Evolutionary conservation across 768 basidiomycete species (phyloP).

Genomic region (Boletus fagicola): DNA sequence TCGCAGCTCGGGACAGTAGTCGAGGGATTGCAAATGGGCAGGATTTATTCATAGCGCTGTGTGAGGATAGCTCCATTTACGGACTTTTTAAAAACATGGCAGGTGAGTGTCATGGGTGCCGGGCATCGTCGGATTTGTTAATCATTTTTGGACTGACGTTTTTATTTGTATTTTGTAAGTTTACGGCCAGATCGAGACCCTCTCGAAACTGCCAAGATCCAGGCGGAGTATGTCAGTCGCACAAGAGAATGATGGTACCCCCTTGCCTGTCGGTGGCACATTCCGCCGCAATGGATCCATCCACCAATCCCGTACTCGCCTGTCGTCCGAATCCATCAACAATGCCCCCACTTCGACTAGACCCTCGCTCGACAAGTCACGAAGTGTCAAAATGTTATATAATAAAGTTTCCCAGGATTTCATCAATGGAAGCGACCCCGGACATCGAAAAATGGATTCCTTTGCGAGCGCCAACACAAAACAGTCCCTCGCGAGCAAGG

Average conservation of each 20-base stretch:
- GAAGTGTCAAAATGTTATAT: slow-evolving; percentile 58
- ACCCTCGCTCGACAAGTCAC: slow-evolving; percentile 64
- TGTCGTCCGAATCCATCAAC: slow-evolving; percentile 41
- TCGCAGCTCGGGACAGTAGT: slow-evolving; percentile 83
- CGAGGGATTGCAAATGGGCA: slow-evolving; percentile 70
- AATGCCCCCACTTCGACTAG: slow-evolving; percentile 32
- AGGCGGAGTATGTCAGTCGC: slow-evolving; percentile 71
- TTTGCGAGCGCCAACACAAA: slow-evolving; percentile 50
- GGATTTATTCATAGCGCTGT: slow-evolving; percentile 84
- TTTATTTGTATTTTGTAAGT: slow-evolving; percentile 42
- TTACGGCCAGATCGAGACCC: slow-evolving; percentile 72
- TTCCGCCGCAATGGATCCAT: slow-evolving; percentile 27
- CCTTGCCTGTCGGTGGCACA: slow-evolving; percentile 37
- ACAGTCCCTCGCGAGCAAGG: slow-evolving; percentile 33
- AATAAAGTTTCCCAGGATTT: slow-evolving; percentile 42
- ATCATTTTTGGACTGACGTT: slow-evolving; percentile 18
- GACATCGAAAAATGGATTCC: slow-evolving; percentile 57
- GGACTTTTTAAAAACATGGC: slow-evolving; percentile 82
- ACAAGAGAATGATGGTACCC: slow-evolving; percentile 49
- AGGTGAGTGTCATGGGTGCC: slow-evolving; percentile 44
- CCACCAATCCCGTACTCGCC: slow-evolving; percentile 27
- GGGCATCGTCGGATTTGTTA: slow-evolving; percentile 17
- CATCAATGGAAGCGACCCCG: slow-evolving; percentile 41
- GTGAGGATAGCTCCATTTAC: slow-evolving; percentile 88
- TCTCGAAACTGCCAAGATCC: slow-evolving; percentile 56